Percentiles rank a stretch among this genome's conserved stretches.
phyloP scores from a whole-genome alignment of 371 early-diverging fungal species.

The Mortierella sp. region DNA sequence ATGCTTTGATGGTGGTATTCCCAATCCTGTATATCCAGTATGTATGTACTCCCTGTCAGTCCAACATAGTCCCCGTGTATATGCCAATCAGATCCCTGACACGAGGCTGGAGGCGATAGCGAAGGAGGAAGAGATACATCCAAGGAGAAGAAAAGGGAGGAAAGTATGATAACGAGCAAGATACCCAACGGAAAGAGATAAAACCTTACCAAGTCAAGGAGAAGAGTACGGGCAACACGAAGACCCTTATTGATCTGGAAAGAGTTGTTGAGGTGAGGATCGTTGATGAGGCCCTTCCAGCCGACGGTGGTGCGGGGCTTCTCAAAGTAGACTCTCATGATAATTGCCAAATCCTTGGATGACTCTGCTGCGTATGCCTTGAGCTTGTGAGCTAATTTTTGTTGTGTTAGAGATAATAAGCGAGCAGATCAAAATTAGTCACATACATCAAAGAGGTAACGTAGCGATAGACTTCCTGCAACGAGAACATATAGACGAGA shows the following conservation, averaged over 20 bases:
- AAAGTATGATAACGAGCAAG: background rate
- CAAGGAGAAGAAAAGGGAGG: background rate
- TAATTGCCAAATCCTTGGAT: slow-evolving; percentile 78
- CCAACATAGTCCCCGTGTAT: too few species aligned
- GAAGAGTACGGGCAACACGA: slow-evolving; percentile 84
- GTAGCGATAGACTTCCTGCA: too few species aligned
- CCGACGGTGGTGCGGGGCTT: slow-evolving; percentile 96
- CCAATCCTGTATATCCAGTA: background rate
- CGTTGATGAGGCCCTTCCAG: slow-evolving; percentile 96
- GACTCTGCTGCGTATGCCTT: slow-evolving; percentile 71
- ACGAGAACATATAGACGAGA: background rate
- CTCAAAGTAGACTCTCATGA: slow-evolving; percentile 97
- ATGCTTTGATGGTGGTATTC: background rate
- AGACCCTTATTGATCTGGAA: slow-evolving; percentile 95
- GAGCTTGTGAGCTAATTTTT: slow-evolving; percentile 64
- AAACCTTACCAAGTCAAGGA: slow-evolving; percentile 70
- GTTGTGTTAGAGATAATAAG: background rate
- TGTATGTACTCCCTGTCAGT: background rate
- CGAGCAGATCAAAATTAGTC: background rate
- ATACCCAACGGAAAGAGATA: too few species aligned
- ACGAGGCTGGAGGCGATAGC: background rate
- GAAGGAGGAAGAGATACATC: background rate
- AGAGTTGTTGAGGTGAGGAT: slow-evolving; percentile 87
- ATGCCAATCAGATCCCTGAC: background rate
- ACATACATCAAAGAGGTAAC: background rate